A percentile compares a stretch with the other conserved stretches of the same genome.
phyloP scores from a whole-genome alignment of 805 yeast genomes.

The Lachancea fermentati region DNA sequence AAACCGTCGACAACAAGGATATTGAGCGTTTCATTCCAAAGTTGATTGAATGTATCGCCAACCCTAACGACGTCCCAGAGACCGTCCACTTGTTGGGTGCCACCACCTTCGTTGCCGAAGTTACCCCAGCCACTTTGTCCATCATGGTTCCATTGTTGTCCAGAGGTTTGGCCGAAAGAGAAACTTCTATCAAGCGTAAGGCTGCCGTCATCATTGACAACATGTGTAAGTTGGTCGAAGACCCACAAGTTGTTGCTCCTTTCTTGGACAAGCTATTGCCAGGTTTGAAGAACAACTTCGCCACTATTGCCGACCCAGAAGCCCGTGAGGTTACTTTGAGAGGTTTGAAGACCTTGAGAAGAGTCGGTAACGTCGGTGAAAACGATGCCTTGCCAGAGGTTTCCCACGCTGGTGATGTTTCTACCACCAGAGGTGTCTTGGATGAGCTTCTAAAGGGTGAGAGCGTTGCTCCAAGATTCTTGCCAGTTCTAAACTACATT shows the following conservation, averaged over 20 bases:
- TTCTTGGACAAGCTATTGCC: conserved; percentile 95
- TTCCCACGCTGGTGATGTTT: conserved; percentile 96
- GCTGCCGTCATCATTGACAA: conserved; percentile 99
- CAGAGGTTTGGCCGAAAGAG: conserved; percentile 99
- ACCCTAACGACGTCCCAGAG: conserved; percentile 97
- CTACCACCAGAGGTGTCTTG: conserved; percentile 80
- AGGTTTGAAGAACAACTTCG: conserved; percentile 87
- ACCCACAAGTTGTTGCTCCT: conserved; percentile 99
- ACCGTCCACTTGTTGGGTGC: conserved; percentile 99
- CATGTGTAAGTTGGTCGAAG: conserved; percentile 99
- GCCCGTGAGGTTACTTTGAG: conserved; percentile 98
- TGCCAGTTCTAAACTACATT: conserved; percentile 68
- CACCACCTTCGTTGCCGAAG: conserved; percentile 98
- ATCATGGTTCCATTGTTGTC: conserved; percentile 98
- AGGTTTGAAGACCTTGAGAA: conserved; percentile 94
- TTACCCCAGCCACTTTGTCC: conserved; percentile 98
- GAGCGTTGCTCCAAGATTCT: conserved; percentile 73
- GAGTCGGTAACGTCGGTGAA: conserved; percentile 96
- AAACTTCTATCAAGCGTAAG: conserved; percentile 98
- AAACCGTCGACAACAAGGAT: conserved; percentile 99
- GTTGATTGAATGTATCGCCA: conserved; percentile 92
- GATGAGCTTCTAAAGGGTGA: conserved; percentile 62
- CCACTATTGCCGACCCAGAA: conserved; percentile 99
- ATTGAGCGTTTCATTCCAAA: conserved; percentile 98
- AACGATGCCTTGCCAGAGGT: conserved; percentile 92